phyloP scores from a whole-genome alignment of 2,329 filamentous ascomycete genomes.

The Fusarium denticulatum region DNA sequence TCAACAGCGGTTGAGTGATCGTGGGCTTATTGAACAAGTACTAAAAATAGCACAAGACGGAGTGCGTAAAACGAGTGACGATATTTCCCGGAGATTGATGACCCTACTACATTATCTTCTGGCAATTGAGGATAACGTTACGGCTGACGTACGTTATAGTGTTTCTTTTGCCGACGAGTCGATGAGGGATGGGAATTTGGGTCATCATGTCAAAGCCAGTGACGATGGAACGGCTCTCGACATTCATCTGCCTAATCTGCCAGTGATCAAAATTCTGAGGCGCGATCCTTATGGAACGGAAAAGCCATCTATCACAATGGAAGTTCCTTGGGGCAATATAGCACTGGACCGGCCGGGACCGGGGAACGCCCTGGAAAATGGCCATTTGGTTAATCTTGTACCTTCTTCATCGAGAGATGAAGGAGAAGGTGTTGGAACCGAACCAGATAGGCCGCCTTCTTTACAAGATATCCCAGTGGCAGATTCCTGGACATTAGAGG shows the following conservation, averaged over 20 bases:
- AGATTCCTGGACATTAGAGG: conserved; percentile 5
- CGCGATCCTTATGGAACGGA: neutral
- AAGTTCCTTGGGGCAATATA: neutral
- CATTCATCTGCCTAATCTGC: conserved; percentile 56
- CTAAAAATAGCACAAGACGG: conserved; percentile 51
- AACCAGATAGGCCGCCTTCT: neutral
- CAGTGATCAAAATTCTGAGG: conserved; percentile 49
- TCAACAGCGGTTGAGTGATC: conserved; percentile 55
- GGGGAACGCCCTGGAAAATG: neutral
- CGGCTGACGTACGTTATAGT: conserved; percentile 41
- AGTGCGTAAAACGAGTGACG: conserved; percentile 49
- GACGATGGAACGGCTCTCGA: conserved; percentile 37
- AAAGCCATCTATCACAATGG: neutral
- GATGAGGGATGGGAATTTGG: conserved; percentile 35
- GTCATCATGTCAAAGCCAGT: conserved; percentile 12
- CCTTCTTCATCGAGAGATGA: neutral
- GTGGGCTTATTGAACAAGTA: conserved; percentile 52
- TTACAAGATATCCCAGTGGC: neutral
- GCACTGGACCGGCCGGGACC: neutral
- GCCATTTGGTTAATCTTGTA: too few relatives aligned
- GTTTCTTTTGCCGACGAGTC: conserved; percentile 27
- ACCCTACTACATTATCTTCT: conserved; percentile 54
- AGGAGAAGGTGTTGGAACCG: too few relatives aligned
- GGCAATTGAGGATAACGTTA: conserved; percentile 53
- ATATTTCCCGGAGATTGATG: conserved; percentile 51